A percentile compares a stretch with the other conserved stretches of the same genome.
Conservation (phyloP, 768 basidiomycete genomes). For the Grammothele lineata region DNA sequence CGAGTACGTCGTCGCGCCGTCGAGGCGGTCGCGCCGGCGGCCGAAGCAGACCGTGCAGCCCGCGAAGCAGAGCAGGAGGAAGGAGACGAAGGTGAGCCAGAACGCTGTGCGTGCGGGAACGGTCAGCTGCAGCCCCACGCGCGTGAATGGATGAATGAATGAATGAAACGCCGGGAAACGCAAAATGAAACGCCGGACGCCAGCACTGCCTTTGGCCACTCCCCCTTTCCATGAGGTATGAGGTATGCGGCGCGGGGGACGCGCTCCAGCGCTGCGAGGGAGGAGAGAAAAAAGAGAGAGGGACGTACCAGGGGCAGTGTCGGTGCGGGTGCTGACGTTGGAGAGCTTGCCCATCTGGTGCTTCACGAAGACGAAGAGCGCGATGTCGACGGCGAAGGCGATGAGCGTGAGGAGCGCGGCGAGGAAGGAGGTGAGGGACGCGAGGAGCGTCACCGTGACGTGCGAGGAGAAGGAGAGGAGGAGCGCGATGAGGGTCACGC, state of each 20-base stretch:
- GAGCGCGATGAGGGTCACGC: conserved; percentile 60
- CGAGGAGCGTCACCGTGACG: conserved; percentile 37
- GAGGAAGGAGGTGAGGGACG: conserved; percentile 55
- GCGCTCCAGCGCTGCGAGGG: background rate
- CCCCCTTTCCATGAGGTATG: too few species aligned
- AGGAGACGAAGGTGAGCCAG: conserved; percentile 68
- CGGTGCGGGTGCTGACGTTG: conserved; percentile 41
- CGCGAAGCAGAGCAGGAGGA: conserved; percentile 60
- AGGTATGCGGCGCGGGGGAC: too few species aligned
- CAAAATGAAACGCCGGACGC: too few species aligned
- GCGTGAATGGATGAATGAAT: background rate
- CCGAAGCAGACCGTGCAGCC: conserved; percentile 72
- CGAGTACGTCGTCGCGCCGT: conserved; percentile 30
- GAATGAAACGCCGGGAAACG: too few species aligned
- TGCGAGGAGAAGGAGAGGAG: conserved; percentile 58
- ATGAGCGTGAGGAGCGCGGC: conserved; percentile 65
- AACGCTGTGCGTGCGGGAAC: conserved; percentile 52
- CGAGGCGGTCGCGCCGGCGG: conserved; percentile 50
- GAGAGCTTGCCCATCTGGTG: conserved; percentile 51
- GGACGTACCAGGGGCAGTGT: conserved; percentile 58
- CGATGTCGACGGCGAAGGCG: conserved; percentile 75
- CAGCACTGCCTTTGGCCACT: too few species aligned
- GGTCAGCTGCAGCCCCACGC: background rate
- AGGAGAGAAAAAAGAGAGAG: background rate
- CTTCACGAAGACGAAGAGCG: conserved; percentile 59